These are phyloP conservation scores for Cotoneaster glaucophyllus DNA, from an alignment of 306 rosid species.

Conservation along the genomic window DNA sequence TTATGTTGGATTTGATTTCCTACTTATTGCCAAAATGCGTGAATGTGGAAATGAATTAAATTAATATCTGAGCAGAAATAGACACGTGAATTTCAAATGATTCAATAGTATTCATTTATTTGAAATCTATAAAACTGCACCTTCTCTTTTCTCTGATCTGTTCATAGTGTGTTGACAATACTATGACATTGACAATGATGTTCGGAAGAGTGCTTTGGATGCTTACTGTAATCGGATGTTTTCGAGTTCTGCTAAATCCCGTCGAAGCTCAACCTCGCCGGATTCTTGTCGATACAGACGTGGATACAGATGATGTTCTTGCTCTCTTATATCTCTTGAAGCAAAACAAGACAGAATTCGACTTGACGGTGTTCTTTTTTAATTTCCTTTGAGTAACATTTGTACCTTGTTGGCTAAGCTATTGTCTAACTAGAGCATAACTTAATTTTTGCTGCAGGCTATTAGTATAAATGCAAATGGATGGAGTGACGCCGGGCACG, in stretches of 20 bases:
- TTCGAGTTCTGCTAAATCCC: not conserved
- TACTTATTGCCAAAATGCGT: not conserved
- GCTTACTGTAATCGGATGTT: not conserved
- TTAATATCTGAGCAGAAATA: too few species aligned
- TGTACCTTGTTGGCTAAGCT: too few species aligned
- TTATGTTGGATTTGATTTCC: not conserved
- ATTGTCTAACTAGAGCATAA: too few species aligned
- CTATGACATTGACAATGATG: not conserved
- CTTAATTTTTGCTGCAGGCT: constrained; percentile 27
- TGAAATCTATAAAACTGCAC: not conserved
- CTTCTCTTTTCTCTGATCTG: not conserved
- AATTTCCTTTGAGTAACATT: not conserved
- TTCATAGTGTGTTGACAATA: not conserved
- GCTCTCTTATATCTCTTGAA: constrained; percentile 16
- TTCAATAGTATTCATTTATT: not conserved
- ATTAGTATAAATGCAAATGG: constrained; percentile 47
- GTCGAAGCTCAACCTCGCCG: constrained; percentile 4
- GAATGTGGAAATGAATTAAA: too few species aligned
- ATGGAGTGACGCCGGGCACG: constrained; percentile 54
- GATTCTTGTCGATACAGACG: constrained; percentile 8
- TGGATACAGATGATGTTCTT: constrained; percentile 4
- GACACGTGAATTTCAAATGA: not conserved
- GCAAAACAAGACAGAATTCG: constrained; percentile 4
- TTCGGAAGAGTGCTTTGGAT: not conserved
- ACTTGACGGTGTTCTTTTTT: constrained; percentile 4